A percentile compares a stretch with the other conserved stretches of the same genome.
These are phyloP conservation scores for Podospora didyma DNA, from an alignment of 495 filamentous ascomycete species.

Conservation along the genomic window DNA sequence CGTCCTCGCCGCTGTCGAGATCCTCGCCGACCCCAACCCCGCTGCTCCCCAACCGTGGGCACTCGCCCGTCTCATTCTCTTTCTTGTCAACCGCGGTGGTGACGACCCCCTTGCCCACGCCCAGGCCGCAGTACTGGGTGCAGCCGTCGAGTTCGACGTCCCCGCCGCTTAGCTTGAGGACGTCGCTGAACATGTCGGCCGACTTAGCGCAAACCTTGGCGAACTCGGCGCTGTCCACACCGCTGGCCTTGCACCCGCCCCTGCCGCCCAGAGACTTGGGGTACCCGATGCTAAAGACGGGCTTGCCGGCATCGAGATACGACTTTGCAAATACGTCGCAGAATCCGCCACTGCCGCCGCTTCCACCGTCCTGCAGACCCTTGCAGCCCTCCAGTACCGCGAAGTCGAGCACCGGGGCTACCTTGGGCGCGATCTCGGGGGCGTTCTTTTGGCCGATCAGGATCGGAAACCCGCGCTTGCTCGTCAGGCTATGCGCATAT, in stretches of 20 bases:
- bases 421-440: constrained; percentile 48
- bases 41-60: background rate
- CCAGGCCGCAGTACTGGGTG: constrained; percentile 5
- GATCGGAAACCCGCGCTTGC: constrained; percentile 38
- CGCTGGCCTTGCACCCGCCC: no score
- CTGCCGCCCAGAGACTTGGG: no score
- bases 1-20: no score
- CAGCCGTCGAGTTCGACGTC: constrained; percentile 4
- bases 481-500: constrained; percentile 44
- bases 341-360: background rate
- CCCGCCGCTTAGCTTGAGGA: constrained; percentile 1
- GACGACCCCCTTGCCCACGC: constrained; percentile 1
- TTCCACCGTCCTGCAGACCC: constrained; percentile 46
- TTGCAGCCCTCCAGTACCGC: constrained; percentile 70
- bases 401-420: constrained; percentile 58
- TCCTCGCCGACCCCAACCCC: no score
- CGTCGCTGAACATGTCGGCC: background rate
- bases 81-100: background rate
- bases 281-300: constrained; percentile 73
- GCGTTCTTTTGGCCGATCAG: constrained; percentile 65
- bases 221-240: no score
- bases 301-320: constrained; percentile 56
- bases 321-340: constrained; percentile 53
- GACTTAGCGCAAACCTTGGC: background rate
- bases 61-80: background rate